Base-by-base conservation (phyloP, 768 basidiomycete genomes). In the Fomitopsis pulvina region DNA sequence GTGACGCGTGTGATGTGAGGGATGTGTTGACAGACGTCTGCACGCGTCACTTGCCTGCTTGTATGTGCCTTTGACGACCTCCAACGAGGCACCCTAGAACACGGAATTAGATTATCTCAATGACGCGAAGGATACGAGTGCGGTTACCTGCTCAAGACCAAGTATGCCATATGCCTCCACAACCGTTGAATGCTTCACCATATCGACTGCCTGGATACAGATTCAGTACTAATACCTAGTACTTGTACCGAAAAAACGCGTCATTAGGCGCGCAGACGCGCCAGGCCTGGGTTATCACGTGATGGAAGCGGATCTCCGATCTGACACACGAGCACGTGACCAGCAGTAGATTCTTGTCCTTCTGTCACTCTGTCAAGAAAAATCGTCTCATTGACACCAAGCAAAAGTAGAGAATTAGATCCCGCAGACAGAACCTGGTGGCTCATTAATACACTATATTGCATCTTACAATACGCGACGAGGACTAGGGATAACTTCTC, bases 51-150 rank as follows among this genome's bases (percentile, higher is more conserved):
- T 20, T 38, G 80, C 86, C 74, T 84, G 80, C 62, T 77, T 87
- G 71, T 87, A 89, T 8, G 79, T 72, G 43, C 67, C 70, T 64
- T 81, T 87, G 44, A 87, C 79, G n/a, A 68, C 65, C 21, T 87
- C 84, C 48, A 85, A 61, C 16, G 83, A 71, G 29, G 76, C 68
- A 48, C 75, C 81, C 85, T 87, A 55, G 44, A 37, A 37, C 4
- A 16, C 14, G 18, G 34, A 14, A 14, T 14, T 16, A 4, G 52
- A 41, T 21, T 45, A 24, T 45, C 30, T 18, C 16, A 32, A 28
- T 11, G 25, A 16, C 6, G 9, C 37, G 38, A 22, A 1, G 2
- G 22, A n/a, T 2, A 42, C 39, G 10, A 44, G 49, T 20, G 43
- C 38, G 24, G 58, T 25, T 52, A 81, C 83, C 71, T 80, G 64